Evolutionary conservation across 2,329 filamentous ascomycete genomes (phyloP).

Genomic region (Fusarium chaquense): DNA sequence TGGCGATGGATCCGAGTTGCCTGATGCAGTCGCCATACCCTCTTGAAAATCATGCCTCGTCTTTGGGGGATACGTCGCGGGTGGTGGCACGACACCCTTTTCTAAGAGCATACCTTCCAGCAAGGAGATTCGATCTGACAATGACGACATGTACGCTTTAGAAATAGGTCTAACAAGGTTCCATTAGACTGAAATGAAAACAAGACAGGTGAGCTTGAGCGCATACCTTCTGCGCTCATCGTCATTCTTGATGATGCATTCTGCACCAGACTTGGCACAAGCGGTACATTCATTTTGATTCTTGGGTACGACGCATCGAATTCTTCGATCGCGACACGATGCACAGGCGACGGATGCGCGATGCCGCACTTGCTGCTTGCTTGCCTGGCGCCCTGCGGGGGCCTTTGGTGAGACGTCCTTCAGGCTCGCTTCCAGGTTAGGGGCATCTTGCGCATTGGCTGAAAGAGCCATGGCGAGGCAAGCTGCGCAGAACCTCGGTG

Average conservation of each 20-base stretch:
- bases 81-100: conserved; percentile 62
- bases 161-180: conserved; percentile 62
- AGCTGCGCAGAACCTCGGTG: neutral
- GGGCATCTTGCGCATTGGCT: conserved; percentile 31
- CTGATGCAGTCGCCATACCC: neutral
- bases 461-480: conserved; percentile 36
- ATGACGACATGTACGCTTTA: conserved; percentile 68
- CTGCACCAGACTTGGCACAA: conserved; percentile 62
- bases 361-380: conserved; percentile 56
- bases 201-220: neutral
- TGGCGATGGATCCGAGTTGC: conserved; percentile 15
- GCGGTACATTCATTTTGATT: conserved; percentile 64
- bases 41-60: conserved; percentile 58
- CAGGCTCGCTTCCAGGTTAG: conserved; percentile 46
- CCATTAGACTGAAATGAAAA: conserved; percentile 2
- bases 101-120: conserved; percentile 65
- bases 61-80: conserved; percentile 65
- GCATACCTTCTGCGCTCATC: conserved; percentile 66
- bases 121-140: conserved; percentile 65
- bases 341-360: conserved; percentile 68
- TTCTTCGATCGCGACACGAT: conserved; percentile 61
- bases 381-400: conserved; percentile 43
- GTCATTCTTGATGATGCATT: conserved; percentile 69
- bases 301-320: conserved; percentile 65
- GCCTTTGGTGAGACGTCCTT: conserved; percentile 53